A percentile compares a stretch with the other conserved stretches of the same genome.
Evolutionary conservation across 345 rosid genomes (phyloP).

Genomic region (Eucalyptus shirleyi): DNA sequence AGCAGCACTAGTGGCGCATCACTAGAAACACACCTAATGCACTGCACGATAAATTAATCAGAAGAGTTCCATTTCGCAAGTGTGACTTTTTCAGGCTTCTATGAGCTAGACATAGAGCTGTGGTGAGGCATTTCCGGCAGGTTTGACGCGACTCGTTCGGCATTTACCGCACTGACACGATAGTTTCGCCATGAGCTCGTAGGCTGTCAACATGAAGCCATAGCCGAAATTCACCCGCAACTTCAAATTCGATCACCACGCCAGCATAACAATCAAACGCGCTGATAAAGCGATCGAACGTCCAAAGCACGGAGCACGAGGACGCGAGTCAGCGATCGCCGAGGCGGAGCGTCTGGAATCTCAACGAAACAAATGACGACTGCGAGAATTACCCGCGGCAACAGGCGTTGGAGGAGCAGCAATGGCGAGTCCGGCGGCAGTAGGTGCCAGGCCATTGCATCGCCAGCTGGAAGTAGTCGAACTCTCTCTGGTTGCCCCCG

Average conservation of each 20-base stretch:
- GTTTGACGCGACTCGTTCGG: background rate
- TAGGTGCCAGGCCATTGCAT: constrained; percentile 85
- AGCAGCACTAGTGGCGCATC: background rate
- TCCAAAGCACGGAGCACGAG: background rate
- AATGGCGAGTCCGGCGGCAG: constrained; percentile 61
- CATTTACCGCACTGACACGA: background rate
- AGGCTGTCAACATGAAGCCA: background rate
- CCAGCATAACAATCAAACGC: background rate
- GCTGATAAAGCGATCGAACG: background rate
- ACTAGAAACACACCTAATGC: background rate
- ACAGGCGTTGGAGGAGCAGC: constrained; percentile 82
- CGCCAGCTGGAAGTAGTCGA: constrained; percentile 77
- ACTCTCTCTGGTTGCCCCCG: constrained; percentile 46
- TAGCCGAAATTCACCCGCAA: background rate
- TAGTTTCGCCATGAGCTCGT: background rate
- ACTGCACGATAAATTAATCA: background rate
- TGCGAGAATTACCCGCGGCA: constrained; percentile 46
- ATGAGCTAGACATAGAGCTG: too few relatives aligned
- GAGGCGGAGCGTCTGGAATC: background rate
- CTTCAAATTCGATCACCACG: background rate
- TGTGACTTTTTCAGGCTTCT: too few relatives aligned
- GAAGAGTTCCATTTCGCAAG: background rate
- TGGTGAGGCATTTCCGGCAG: background rate
- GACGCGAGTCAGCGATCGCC: background rate
- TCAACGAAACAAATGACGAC: background rate